Evolutionary conservation across 306 rosid species (phyloP), one percentile per base, ranked within the genome.

Genomic region (Lablab purpureus): DNA sequence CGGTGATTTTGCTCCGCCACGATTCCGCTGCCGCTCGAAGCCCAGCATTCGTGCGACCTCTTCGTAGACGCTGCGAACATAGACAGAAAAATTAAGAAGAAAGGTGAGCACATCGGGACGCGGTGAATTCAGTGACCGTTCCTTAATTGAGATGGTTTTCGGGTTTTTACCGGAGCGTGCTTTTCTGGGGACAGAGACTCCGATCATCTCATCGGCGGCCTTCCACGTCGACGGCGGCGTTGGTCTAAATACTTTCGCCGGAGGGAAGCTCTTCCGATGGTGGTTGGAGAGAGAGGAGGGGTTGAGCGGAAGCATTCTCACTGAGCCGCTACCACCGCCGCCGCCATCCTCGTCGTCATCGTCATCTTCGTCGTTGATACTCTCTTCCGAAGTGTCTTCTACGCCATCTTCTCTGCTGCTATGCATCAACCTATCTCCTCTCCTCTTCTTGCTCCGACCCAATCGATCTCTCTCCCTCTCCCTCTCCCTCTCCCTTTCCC

Each of bases 171-270:
- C 99, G 82, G 99, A 90, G 74, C 99, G 99, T 73, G 99, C 98
- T 77, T 88, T 96, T 55, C 99, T 86, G 0, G 99, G 99, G 5
- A 96, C 94, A 30, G 90, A 69, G 21, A 91, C 97, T 12, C 99
- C 97, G 87, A 96, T 96, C 99, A 93, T 96, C 73, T 96, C 99
- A 67, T 96, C 98, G 78, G 99, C 88, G 62, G 91, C 89, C 78
- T 91, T 96, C 98, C 91, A 93, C 82, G 89, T 73, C 80, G 77
- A 25, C 77, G 83, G 81, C 85, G 96, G 86, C 49, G 90, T 73
- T 72, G 89, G 83, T 82, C 97, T 85, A 75, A 90, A 91, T 79
- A 80, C 88, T 88, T 90, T 93, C 54, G 91, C 83, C 86, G 84
- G 88, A 65, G 97, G 97, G 80, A 84, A 91, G 86, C 90, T 91